phyloP scores from a whole-genome alignment of 2,329 filamentous ascomycete genomes.

The Colletotrichum graminicola region DNA sequence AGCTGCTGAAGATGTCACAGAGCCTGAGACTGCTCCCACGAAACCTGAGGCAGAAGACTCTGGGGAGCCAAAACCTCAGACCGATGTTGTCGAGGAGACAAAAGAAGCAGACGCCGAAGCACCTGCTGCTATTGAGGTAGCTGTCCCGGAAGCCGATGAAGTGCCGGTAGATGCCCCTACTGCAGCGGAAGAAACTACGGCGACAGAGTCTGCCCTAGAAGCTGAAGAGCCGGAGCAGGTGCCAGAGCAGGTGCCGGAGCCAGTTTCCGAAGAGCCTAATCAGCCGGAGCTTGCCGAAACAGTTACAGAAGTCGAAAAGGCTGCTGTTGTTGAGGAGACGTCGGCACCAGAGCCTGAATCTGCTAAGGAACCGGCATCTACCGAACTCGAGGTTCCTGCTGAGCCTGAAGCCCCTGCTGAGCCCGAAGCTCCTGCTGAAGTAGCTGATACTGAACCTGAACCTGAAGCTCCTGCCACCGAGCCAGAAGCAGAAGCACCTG shows the following conservation, averaged over 20 bases:
- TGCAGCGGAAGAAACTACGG: not conserved
- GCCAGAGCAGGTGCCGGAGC: not conserved
- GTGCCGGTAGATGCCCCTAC: conserved; percentile 5
- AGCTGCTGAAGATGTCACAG: not conserved
- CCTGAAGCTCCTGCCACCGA: not conserved
- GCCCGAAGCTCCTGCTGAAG: not conserved
- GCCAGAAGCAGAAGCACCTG: not conserved
- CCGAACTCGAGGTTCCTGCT: not conserved
- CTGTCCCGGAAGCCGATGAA: conserved; percentile 3
- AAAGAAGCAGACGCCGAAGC: conserved; percentile 1
- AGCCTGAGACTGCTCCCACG: not conserved
- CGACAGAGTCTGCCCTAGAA: conserved; percentile 16
- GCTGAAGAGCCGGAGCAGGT: conserved; percentile 3
- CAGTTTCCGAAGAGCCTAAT: conserved; percentile 8
- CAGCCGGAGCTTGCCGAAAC: conserved; percentile 17
- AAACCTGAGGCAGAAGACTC: not conserved
- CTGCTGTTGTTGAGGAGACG: conserved; percentile 24
- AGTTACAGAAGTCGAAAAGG: conserved; percentile 13
- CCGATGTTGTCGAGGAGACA: conserved; percentile 1
- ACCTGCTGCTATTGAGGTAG: not conserved
- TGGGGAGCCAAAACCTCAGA: conserved; percentile 4
- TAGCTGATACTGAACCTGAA: not conserved
- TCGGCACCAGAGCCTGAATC: not conserved
- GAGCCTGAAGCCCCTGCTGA: not conserved
- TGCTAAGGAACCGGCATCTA: not conserved